Conservation (phyloP, 768 basidiomycete genomes). For the Pleurotus eryngii region DNA sequence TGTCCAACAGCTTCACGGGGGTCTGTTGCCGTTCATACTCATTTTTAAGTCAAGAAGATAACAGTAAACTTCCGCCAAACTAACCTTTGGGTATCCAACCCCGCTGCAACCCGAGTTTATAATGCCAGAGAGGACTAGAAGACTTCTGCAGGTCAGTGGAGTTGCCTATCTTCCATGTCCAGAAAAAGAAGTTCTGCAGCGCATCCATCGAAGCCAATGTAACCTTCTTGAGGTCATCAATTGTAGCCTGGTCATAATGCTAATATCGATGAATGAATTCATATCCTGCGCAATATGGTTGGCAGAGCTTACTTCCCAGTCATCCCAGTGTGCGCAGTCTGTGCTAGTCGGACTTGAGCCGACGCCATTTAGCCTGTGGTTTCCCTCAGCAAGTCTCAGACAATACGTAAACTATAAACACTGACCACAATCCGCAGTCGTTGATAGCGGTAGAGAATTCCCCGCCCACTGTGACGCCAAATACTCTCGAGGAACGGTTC, state of each 20-base stretch:
- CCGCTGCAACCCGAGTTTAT: constrained; percentile 77
- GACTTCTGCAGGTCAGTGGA: constrained; percentile 67
- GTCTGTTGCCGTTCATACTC: constrained; percentile 23
- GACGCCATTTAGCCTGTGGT: constrained; percentile 43
- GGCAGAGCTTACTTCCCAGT: constrained; percentile 36
- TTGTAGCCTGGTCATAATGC: constrained; percentile 56
- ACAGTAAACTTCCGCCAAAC: constrained; percentile 24
- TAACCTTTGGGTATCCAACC: constrained; percentile 84
- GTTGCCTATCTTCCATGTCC: constrained; percentile 94
- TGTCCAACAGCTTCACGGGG: constrained; percentile 45
- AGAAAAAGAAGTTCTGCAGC: constrained; percentile 91
- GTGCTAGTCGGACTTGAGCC: constrained; percentile 31
- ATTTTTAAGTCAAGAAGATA: not conserved
- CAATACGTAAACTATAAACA: constrained; percentile 4
- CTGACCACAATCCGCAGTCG: constrained; percentile 65
- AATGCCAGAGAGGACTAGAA: constrained; percentile 81
- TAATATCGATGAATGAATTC: constrained; percentile 16
- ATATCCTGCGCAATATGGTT: constrained; percentile 2
- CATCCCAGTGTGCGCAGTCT: constrained; percentile 38
- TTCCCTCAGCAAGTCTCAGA: no score
- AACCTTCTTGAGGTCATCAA: constrained; percentile 59
- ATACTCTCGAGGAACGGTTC: constrained; percentile 60
- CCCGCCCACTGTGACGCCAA: constrained; percentile 79
- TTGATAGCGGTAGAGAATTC: constrained; percentile 83
- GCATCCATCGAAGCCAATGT: constrained; percentile 85